Conservation (phyloP, 176 grass and related monocot genomes). For the Miscanthus lutarioriparius region DNA sequence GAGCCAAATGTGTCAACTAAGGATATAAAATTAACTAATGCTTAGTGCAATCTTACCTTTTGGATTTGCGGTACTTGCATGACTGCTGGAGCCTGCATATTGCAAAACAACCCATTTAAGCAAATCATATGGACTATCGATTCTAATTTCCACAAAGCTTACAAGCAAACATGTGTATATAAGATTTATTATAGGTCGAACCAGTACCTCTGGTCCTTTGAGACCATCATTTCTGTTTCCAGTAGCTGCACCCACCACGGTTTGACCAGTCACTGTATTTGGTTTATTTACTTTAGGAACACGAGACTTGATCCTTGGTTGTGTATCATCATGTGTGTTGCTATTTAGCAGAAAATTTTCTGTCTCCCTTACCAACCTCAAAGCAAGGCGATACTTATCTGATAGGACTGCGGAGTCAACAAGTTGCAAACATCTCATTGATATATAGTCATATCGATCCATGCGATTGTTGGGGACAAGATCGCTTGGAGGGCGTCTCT, state of each 20-base stretch:
- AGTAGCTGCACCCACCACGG: slow-evolving; percentile 43
- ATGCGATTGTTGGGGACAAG: slow-evolving; percentile 76
- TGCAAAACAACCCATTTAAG: slow-evolving; percentile 33
- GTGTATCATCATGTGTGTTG: slow-evolving; percentile 92
- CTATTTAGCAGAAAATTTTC: slow-evolving; percentile 90
- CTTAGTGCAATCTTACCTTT: slow-evolving; percentile 48
- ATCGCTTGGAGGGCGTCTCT: slow-evolving; percentile 63
- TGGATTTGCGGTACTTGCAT: slow-evolving; percentile 47
- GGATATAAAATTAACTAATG: slow-evolving; percentile 41
- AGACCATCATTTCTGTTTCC: slow-evolving; percentile 51
- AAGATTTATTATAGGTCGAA: slow-evolving; percentile 29
- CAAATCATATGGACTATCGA: slow-evolving; percentile 9
- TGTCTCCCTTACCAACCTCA: slow-evolving; percentile 81
- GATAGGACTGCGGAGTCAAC: slow-evolving; percentile 85
- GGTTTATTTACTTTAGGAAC: slow-evolving; percentile 72
- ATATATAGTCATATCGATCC: slow-evolving; percentile 93
- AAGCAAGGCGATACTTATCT: slow-evolving; percentile 91
- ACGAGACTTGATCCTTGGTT: slow-evolving; percentile 81
- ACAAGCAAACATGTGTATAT: slow-evolving; percentile 11
- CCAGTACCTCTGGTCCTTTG: slow-evolving; percentile 54
- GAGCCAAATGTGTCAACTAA: background rate
- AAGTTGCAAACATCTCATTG: slow-evolving; percentile 93
- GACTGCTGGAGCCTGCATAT: slow-evolving; percentile 49
- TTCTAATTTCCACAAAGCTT: slow-evolving; percentile 5
- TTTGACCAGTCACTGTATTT: slow-evolving; percentile 50